Conservation (phyloP, 1,284 basidiomycete genomes). For the Melampsora larici-populina region DNA sequence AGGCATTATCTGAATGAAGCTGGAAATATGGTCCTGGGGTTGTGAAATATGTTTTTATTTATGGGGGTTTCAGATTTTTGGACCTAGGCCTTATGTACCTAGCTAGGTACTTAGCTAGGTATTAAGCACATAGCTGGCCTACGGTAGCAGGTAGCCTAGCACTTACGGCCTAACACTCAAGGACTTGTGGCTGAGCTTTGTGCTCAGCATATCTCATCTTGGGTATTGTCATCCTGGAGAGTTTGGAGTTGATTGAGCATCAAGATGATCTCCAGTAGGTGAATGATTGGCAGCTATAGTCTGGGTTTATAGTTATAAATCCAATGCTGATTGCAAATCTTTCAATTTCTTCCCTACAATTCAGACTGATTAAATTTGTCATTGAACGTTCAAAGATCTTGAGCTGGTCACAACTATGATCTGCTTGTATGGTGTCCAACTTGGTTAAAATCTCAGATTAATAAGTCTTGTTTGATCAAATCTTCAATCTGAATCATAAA, state of each 20-base stretch:
- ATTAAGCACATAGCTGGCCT: too few relatives aligned
- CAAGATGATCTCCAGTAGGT: not conserved
- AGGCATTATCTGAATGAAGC: too few relatives aligned
- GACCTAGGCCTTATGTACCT: too few relatives aligned
- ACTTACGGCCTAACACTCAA: too few relatives aligned
- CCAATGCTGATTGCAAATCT: conserved; percentile 16
- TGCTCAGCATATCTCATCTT: too few relatives aligned
- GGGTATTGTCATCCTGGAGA: not conserved
- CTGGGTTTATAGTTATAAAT: not conserved
- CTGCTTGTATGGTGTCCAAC: conserved; percentile 22
- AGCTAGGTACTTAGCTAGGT: too few relatives aligned
- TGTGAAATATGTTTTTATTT: too few relatives aligned
- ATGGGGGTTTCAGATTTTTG: too few relatives aligned
- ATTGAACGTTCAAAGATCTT: conserved; percentile 4
- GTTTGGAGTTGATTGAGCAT: not conserved
- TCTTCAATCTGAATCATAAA: not conserved
- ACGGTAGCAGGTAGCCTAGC: too few relatives aligned
- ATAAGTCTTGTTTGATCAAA: conserved; percentile 11
- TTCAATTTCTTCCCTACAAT: conserved; percentile 12
- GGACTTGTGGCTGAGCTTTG: too few relatives aligned
- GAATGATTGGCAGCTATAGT: not conserved
- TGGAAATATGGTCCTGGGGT: too few relatives aligned
- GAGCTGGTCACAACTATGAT: conserved; percentile 15
- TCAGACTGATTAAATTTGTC: not conserved
- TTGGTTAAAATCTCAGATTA: conserved; percentile 17